Base-by-base conservation (phyloP, 768 basidiomycete species). In the Agrocybe praecox region DNA sequence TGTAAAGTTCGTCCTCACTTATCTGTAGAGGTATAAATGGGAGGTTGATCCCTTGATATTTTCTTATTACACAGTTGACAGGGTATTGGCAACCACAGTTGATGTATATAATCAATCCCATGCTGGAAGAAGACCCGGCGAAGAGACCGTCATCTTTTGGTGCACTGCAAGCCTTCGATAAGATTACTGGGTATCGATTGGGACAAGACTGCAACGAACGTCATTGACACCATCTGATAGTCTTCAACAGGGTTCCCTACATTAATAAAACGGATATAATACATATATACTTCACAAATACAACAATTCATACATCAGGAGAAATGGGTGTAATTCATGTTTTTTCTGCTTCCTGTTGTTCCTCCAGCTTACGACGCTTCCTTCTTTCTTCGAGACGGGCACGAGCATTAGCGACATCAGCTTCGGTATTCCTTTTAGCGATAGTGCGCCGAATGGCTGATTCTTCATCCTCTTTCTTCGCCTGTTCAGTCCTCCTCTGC, bases 371-470 rank as follows among this genome's bases (percentile, higher is more conserved):
- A 68, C 82, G 83, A 49, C 89, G 84, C 75, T 97, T 97, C 64
- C 95, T 77, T 64, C 95, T 77, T 67, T 87, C 85, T 47, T 90
- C 66, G 65, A 90, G 94, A 52, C 93, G 81, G 57, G 87, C 83
- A 52, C 81, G 82, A 14, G 92, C 92, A 67, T 81, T 87, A 70
- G 87, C 79, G 34, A 96, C 83, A 52, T 86, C 84, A n/a, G 71
- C 71, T 34, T 90, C 87, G 23, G 81, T 87, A 67, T 96, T 96
- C 57, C 93, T 81, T 68, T 86, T 90, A 51, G 83, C 76, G 22
- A 92, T 81, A 33, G 82, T 78, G 57, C 88, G 80, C 66, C 85
- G 85, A 34, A 80, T 77, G n/a, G 81, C 84, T 64, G 87, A 85
- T 50, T 85, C 76, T 52, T 89, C 88, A 34, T 80, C 79, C 58